Evolutionary conservation across 192 early-diverging fungal species (phyloP).

Genomic region (Coemansia guatemalensis): DNA sequence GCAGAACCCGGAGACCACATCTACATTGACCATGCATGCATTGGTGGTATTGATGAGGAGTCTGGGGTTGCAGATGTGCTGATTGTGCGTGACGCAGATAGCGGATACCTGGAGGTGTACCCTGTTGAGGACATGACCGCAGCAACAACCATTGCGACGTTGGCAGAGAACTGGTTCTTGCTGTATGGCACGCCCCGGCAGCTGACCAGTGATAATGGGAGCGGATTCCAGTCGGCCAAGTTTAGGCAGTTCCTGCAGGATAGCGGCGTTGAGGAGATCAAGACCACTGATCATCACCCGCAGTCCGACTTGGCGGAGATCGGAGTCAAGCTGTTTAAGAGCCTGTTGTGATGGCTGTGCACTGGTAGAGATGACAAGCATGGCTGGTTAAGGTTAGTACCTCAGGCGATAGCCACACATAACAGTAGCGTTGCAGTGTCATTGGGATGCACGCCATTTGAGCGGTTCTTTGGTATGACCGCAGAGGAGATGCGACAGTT

Average conservation of each 20-base stretch:
- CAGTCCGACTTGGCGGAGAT: constrained; percentile 9
- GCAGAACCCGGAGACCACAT: neutral
- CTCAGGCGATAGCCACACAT: neutral
- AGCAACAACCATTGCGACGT: neutral
- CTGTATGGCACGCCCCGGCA: neutral
- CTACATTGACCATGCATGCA: neutral
- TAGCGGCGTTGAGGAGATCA: neutral
- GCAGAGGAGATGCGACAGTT: too few relatives aligned
- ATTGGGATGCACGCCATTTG: neutral
- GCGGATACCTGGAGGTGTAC: neutral
- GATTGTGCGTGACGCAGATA: neutral
- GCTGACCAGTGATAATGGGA: neutral
- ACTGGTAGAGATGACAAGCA: neutral
- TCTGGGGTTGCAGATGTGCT: neutral
- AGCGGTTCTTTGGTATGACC: neutral
- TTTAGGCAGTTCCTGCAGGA: neutral
- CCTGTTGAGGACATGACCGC: neutral
- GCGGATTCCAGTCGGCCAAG: neutral
- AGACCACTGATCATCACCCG: neutral
- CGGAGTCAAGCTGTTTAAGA: neutral
- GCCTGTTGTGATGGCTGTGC: neutral
- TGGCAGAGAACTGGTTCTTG: neutral
- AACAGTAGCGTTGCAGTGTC: neutral
- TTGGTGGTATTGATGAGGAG: neutral
- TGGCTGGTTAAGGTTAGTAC: neutral